Conservation (phyloP, 225 moss, liverwort and hornwort genomes). For the Climacium dendroides region DNA sequence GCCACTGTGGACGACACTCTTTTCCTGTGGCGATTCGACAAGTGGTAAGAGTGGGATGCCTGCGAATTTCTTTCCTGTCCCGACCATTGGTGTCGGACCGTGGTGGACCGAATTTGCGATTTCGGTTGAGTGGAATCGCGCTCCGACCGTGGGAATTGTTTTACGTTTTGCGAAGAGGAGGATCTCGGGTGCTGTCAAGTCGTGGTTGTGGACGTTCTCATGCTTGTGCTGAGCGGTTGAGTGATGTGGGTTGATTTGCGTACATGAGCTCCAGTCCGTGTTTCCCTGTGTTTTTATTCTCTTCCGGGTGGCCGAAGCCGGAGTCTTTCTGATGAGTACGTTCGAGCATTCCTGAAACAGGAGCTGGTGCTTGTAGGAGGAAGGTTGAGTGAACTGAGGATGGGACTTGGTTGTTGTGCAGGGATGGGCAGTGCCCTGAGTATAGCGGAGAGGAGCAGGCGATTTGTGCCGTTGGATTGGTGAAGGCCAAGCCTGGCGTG, state of each 20-base stretch:
- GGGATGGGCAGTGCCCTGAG: constrained; percentile 98
- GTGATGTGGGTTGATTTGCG: neutral
- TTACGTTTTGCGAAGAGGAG: neutral
- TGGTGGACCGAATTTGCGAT: neutral
- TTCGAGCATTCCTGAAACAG: neutral
- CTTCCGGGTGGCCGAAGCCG: neutral
- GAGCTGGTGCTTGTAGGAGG: neutral
- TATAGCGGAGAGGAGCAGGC: constrained; percentile 98
- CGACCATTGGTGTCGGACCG: neutral
- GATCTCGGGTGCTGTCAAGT: neutral
- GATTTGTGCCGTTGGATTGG: constrained; percentile 79
- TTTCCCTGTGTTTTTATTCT: neutral
- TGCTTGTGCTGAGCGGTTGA: neutral
- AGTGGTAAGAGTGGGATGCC: constrained; percentile 54
- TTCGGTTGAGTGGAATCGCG: neutral
- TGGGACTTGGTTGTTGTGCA: constrained; percentile 7
- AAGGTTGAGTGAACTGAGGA: neutral
- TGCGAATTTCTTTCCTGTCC: too few relatives aligned
- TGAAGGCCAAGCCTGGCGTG: constrained; percentile 71
- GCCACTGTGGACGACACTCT: constrained; percentile 96
- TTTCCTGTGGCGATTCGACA: constrained; percentile 97
- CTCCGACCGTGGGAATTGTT: neutral
- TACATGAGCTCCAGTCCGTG: neutral
- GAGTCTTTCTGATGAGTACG: neutral
- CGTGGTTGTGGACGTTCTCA: neutral